Base-by-base conservation (phyloP, 2,329 filamentous ascomycete genomes). In the Gaeumannomyces tritici region DNA sequence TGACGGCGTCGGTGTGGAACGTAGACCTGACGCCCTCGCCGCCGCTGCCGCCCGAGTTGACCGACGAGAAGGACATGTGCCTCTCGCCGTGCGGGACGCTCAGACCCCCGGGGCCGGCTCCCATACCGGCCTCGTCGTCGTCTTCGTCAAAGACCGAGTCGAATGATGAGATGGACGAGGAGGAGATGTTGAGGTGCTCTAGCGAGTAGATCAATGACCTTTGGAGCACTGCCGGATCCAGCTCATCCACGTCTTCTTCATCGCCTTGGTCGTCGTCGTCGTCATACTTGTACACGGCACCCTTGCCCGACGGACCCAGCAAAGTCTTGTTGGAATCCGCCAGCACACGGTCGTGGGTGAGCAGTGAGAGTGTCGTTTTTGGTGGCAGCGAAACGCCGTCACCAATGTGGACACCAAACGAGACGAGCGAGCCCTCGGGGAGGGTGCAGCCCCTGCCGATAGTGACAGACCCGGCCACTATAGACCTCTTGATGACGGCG, bases 1-100 rank as follows among this genome's bases (percentile, higher is more conserved):
- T 82, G 3, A 93, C 90, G 29, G 93, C 93, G 70, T 97, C 93
- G 65, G 88, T 82, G 72, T 96, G 90, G 81, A 98, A 98, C 63
- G 74, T 67, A 65, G 72, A 75, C 33, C 33, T 35, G 33, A 28
- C n/a, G 60, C 63, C 21, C 59, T 62, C 21, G 58, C 86, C 88
- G 57, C 83, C 80, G 35, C 72, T 73, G 24, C 79, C 78, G 62
- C 58, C 56, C 13, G 31, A 51, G 26, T 57, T 57, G 33, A 57
- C 58, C 31, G 55, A 33, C 31, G 29, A 28, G 33, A 51, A 60
- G 42, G 51, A 55, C 54, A 35, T 54, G n/a, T 47, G 47, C 4
- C 69, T 67, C 12, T 65, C 63, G 24, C 68, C 65, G 12, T 15
- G 33, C 8, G 59, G 24, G 77, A 67, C 60, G 73, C 56, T 64